These are phyloP conservation scores for Monotropa hypopitys DNA, from an alignment of 179 eudicot genomes.

Conservation along the genomic window DNA sequence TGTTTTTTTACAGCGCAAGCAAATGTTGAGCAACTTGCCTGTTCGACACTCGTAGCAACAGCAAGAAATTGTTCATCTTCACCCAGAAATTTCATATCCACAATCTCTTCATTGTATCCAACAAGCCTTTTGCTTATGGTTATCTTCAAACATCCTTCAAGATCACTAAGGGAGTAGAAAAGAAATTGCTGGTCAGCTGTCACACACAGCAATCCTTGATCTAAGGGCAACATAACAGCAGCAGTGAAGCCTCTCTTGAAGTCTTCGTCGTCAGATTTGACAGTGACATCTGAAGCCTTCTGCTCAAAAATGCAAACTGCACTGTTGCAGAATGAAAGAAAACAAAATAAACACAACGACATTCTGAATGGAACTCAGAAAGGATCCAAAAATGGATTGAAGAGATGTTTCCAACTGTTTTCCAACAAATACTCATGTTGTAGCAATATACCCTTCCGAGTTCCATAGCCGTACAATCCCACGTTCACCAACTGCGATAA, in stretches of 20 bases:
- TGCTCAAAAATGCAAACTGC: slow-evolving; percentile 72
- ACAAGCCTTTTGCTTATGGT: slow-evolving; percentile 53
- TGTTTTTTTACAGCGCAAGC: not conserved
- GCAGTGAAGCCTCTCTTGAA: slow-evolving; percentile 74
- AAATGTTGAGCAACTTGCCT: slow-evolving; percentile 30
- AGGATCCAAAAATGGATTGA: not conserved
- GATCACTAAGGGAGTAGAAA: slow-evolving; percentile 43
- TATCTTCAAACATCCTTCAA: slow-evolving; percentile 40
- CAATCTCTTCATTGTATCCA: slow-evolving; percentile 87
- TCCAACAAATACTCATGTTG: not conserved
- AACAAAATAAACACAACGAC: slow-evolving; percentile 2
- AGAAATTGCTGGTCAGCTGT: slow-evolving; percentile 95
- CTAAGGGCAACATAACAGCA: slow-evolving; percentile 67
- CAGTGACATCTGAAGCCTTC: slow-evolving; percentile 69
- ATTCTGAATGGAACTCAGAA: not conserved
- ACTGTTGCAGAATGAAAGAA: slow-evolving; percentile 34
- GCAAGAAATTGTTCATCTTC: slow-evolving; percentile 88
- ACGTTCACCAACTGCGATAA: slow-evolving; percentile 87
- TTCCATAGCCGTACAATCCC: slow-evolving; percentile 91
- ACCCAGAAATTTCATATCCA: slow-evolving; percentile 89
- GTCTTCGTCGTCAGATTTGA: slow-evolving; percentile 50
- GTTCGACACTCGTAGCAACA: slow-evolving; percentile 92
- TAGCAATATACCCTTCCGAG: slow-evolving; percentile 42
- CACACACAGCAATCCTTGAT: slow-evolving; percentile 66
- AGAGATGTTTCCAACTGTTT: not conserved